These are phyloP conservation scores for Hypericum androsaemum DNA, from an alignment of 345 rosid genomes.

Conservation along the genomic window DNA sequence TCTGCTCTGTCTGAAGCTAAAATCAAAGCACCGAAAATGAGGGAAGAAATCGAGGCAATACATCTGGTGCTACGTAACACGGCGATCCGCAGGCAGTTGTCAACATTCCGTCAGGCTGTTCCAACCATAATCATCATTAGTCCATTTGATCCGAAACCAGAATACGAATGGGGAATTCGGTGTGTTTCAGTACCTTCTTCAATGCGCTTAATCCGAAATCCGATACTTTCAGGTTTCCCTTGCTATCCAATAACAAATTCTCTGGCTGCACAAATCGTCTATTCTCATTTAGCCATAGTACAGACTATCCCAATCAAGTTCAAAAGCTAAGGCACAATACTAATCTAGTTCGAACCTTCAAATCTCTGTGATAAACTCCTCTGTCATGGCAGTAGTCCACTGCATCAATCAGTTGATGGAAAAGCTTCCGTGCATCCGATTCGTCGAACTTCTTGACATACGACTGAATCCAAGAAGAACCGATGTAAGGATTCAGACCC, in stretches of 20 bases:
- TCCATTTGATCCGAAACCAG: slow-evolving; percentile 2
- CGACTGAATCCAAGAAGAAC: slow-evolving; percentile 21
- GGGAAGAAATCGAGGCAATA: slow-evolving; percentile 13
- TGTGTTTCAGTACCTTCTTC: slow-evolving; percentile 35
- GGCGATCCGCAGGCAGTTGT: slow-evolving; percentile 96
- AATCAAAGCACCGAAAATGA: too few relatives aligned
- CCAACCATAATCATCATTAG: background rate
- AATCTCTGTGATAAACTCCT: slow-evolving; percentile 89
- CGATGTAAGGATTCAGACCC: background rate
- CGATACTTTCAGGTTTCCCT: slow-evolving; percentile 74
- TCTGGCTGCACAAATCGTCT: slow-evolving; percentile 48
- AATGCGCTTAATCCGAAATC: slow-evolving; percentile 81
- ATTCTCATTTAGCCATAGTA: too few relatives aligned
- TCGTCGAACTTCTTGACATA: slow-evolving; percentile 46
- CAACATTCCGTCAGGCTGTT: slow-evolving; percentile 64
- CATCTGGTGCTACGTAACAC: slow-evolving; percentile 91
- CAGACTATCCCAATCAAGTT: too few relatives aligned
- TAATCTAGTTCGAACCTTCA: slow-evolving; percentile 37
- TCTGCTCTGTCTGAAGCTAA: too few relatives aligned
- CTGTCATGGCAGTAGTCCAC: slow-evolving; percentile 74
- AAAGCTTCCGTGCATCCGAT: slow-evolving; percentile 62
- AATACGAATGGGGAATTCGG: slow-evolving; percentile 1
- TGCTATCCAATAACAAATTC: slow-evolving; percentile 61
- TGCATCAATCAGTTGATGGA: slow-evolving; percentile 82
- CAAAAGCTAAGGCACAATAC: too few relatives aligned